Evolutionary conservation across 768 basidiomycete genomes (phyloP).

Genomic region (Paxillus rubicundulus): DNA sequence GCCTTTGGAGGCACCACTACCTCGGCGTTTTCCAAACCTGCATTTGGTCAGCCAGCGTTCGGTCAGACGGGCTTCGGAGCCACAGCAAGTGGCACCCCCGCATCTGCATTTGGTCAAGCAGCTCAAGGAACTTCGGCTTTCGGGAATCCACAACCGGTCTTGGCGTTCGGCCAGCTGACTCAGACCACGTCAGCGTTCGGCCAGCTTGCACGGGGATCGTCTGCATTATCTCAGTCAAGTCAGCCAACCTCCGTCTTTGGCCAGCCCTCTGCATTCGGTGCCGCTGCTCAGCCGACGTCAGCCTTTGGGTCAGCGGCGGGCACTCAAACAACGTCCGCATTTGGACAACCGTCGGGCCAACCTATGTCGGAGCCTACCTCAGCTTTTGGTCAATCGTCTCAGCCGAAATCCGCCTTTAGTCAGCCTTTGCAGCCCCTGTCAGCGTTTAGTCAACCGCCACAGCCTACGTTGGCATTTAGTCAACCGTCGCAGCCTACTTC

Average conservation of each 20-base stretch:
- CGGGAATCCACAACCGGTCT: constrained; percentile 30
- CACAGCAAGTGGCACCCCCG: constrained; percentile 10
- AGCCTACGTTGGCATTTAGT: constrained; percentile 26
- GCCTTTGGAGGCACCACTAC: constrained; percentile 32
- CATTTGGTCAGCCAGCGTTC: constrained; percentile 41
- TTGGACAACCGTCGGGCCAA: constrained; percentile 28
- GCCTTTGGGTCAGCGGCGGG: constrained; percentile 27
- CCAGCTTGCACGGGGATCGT: constrained; percentile 24
- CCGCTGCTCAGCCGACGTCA: constrained; percentile 23
- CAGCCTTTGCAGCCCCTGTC: constrained; percentile 30
- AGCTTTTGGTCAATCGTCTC: constrained; percentile 34
- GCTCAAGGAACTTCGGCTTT: constrained; percentile 32
- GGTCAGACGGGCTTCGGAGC: constrained; percentile 34
- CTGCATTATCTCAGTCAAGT: constrained; percentile 34
- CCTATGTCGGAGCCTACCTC: constrained; percentile 26
- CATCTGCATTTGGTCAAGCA: constrained; percentile 30
- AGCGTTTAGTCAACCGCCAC: constrained; percentile 30
- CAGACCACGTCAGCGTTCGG: constrained; percentile 35
- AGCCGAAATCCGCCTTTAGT: constrained; percentile 36
- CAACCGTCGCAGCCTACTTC: constrained; percentile 30
- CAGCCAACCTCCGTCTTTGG: constrained; percentile 27
- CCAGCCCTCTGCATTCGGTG: constrained; percentile 33
- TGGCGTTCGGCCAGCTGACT: constrained; percentile 36
- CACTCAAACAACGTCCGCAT: constrained; percentile 28
- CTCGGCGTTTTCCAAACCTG: constrained; percentile 22